Percentiles rank a stretch among this genome's conserved stretches.
These are phyloP conservation scores for Colletotrichum lentis DNA, from an alignment of 2,329 filamentous ascomycete species.

Conservation along the genomic window DNA sequence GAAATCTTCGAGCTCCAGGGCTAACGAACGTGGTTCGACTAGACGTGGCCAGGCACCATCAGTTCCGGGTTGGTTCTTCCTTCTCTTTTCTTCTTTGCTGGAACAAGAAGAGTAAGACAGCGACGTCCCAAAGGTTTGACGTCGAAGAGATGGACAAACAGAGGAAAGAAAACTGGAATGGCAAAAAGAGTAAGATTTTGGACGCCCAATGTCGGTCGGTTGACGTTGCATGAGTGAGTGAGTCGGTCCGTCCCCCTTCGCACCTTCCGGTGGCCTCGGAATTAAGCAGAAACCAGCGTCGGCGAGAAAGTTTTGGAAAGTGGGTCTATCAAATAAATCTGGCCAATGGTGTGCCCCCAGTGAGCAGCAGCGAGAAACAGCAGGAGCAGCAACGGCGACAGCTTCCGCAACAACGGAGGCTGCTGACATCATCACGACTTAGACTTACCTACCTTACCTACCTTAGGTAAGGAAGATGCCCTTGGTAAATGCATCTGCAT, in stretches of 20 bases:
- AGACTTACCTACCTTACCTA: too few relatives aligned
- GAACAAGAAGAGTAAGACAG: background rate
- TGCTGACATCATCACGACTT: conserved; percentile 18
- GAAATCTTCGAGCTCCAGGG: background rate
- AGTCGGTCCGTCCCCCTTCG: too few relatives aligned
- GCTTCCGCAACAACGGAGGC: background rate
- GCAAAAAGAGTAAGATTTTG: background rate
- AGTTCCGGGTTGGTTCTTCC: background rate
- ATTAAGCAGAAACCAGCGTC: background rate
- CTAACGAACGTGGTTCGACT: background rate
- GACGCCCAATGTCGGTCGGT: background rate
- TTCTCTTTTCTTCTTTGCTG: background rate
- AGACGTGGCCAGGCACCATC: background rate
- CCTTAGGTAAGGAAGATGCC: too few relatives aligned
- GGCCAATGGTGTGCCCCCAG: background rate
- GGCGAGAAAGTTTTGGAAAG: background rate
- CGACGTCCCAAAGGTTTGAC: background rate
- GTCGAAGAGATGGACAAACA: too few relatives aligned
- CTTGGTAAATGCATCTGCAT: too few relatives aligned
- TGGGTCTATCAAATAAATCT: background rate
- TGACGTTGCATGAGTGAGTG: too few relatives aligned
- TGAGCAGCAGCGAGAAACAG: too few relatives aligned
- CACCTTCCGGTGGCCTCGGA: background rate
- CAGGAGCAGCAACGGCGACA: background rate
- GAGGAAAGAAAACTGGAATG: too few relatives aligned